These are phyloP conservation scores for Vitellaria paradoxa DNA, from an alignment of 179 eudicot species.

Conservation along the genomic window DNA sequence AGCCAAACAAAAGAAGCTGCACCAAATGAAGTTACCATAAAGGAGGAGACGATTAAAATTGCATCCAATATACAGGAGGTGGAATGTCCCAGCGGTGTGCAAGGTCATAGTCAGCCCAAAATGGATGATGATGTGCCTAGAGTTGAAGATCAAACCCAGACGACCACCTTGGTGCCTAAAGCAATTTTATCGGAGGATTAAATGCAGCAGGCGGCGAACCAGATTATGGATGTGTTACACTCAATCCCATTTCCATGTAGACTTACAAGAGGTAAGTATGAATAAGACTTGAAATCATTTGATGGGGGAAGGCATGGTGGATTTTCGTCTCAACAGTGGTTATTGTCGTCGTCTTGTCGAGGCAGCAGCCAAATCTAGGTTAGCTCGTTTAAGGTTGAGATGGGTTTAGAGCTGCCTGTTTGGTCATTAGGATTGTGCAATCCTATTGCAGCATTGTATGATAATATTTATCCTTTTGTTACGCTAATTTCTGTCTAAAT, in stretches of 20 bases:
- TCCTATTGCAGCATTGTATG: conserved; percentile 13
- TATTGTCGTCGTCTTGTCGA: conserved; percentile 5
- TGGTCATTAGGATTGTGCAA: conserved; percentile 13
- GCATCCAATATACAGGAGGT: neutral
- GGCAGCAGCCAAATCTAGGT: conserved; percentile 4
- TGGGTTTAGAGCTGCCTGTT: neutral
- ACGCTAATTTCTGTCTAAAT: conserved; percentile 8
- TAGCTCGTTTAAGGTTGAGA: conserved; percentile 3
- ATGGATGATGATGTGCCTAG: neutral
- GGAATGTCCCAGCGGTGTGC: conserved; percentile 12
- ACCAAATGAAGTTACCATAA: conserved; percentile 1
- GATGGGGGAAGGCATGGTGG: neutral
- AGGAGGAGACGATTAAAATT: conserved; percentile 15
- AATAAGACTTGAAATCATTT: conserved; percentile 2
- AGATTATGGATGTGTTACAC: neutral
- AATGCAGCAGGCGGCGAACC: neutral
- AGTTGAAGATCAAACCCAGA: conserved; percentile 15
- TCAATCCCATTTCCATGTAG: neutral
- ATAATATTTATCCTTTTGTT: neutral
- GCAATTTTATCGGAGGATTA: conserved; percentile 15
- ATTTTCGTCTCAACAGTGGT: neutral
- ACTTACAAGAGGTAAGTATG: neutral
- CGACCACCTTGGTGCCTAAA: conserved; percentile 11
- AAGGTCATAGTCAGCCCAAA: neutral
- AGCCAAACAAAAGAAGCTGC: conserved; percentile 20